A percentile compares a stretch with the other conserved stretches of the same genome.
Conservation (phyloP, 345 rosid genomes). For the Rubroshorea leprosula region DNA sequence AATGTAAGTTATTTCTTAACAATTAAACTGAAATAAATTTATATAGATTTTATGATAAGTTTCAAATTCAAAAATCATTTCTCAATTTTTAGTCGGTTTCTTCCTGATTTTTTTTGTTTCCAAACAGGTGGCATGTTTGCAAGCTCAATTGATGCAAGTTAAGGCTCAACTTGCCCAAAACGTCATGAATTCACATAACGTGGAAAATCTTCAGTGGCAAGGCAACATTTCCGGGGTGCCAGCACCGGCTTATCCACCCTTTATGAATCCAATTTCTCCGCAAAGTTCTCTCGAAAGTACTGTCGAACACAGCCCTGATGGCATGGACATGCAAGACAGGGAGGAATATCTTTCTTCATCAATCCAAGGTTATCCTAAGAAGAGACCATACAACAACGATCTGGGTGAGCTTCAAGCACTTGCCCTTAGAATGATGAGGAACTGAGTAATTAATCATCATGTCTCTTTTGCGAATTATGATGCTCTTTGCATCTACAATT, state of each 20-base stretch:
- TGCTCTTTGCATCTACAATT: conserved; percentile 1
- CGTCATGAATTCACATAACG: conserved; percentile 26
- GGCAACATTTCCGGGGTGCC: conserved; percentile 23
- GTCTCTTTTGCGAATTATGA: neutral
- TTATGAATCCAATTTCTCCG: conserved; percentile 55
- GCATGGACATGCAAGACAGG: conserved; percentile 32
- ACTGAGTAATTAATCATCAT: conserved; percentile 20
- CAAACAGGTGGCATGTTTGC: conserved; percentile 70
- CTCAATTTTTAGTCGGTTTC: too few species aligned
- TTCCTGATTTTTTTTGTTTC: neutral
- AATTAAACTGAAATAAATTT: too few species aligned
- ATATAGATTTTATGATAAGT: too few species aligned
- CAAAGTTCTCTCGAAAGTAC: conserved; percentile 68
- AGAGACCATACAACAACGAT: conserved; percentile 40
- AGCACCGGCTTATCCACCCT: conserved; percentile 25
- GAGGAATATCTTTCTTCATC: conserved; percentile 24
- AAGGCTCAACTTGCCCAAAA: conserved; percentile 65
- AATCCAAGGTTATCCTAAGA: conserved; percentile 35
- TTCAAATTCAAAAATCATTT: too few species aligned
- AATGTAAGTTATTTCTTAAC: too few species aligned
- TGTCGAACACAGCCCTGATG: conserved; percentile 25
- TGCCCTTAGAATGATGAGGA: conserved; percentile 83
- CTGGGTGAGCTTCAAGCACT: conserved; percentile 83
- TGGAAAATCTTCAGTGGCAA: conserved; percentile 33
- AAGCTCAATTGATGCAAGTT: conserved; percentile 84